Evolutionary conservation across 2,329 filamentous ascomycete genomes (phyloP), one percentile per base, ranked within the genome.

Genomic region (Berkeleyomyces basicola): DNA sequence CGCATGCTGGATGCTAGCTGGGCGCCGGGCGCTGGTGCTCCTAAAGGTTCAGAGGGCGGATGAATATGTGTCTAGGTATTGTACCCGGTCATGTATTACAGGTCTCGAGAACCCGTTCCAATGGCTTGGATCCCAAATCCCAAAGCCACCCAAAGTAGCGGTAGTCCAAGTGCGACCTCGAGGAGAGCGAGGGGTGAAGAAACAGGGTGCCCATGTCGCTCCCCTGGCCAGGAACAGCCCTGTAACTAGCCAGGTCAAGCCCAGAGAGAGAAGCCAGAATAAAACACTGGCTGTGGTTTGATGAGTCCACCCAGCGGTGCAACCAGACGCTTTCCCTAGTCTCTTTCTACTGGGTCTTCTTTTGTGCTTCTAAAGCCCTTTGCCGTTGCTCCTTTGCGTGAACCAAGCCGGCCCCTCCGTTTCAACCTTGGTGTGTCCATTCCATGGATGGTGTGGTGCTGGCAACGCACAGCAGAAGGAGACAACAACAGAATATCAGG

Each of bases 101-200:
- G 58, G 40, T 7, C 33, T 14, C 33, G 40, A 47, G 7, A 59
- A 59, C 42, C 43, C 40, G 58, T 36, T 47, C 60, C 47, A 57
- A 42, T 49, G 60, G 60, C 60, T 61, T 61, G 49, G 60, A 53
- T 61, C 40, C 49, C 16, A 23, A 61, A 55, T 61, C 60, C 47
- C 49, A 53, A 5, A 61, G 40, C 46, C 55, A 61, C 39, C 49
- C 59, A 55, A 43, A 53, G 47, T 40, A 47, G 10, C 39, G 44
- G 49, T 37, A 55, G 49, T 55, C 37, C 23, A 11, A 55, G 49
- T 14, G 31, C n/a, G 37, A 55, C 49, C 31, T 37, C 23, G 33
- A 53, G 31, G 31, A 23, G 49, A 53, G 49, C 31, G 49, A 53
- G 31, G 49, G 49, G 14, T 33, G 36, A 36, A 14, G 33, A n/a